These are phyloP conservation scores for Tetragonia tetragonoides DNA, from an alignment of 148 eudicot species.

Conservation along the genomic window DNA sequence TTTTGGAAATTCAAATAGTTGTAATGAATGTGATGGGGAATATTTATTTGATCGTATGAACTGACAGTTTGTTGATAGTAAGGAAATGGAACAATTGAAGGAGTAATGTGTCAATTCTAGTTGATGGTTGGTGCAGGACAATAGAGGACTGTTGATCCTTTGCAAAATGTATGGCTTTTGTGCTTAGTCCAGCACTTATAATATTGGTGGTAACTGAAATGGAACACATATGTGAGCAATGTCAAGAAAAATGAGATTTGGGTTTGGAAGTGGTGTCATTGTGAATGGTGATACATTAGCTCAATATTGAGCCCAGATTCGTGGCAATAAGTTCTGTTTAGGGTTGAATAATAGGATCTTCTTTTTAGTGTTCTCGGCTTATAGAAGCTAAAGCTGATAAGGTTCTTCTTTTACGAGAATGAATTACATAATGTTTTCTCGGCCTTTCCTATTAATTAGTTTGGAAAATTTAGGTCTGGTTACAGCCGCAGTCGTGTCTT, in stretches of 20 bases:
- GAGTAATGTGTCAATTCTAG: background rate
- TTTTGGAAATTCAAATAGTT: background rate
- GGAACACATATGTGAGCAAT: background rate
- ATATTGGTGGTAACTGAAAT: background rate
- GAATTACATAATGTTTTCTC: background rate
- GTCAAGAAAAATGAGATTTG: background rate
- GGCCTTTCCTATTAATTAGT: background rate
- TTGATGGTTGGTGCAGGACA: background rate
- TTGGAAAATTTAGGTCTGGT: background rate
- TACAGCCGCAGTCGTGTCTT: background rate
- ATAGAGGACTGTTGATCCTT: background rate
- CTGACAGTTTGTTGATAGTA: background rate
- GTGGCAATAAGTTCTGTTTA: background rate
- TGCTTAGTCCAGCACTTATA: background rate
- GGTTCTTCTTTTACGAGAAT: background rate
- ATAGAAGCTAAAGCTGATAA: background rate
- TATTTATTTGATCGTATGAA: background rate
- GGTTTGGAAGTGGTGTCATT: background rate
- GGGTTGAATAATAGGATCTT: background rate
- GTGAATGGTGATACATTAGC: background rate
- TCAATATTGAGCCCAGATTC: background rate
- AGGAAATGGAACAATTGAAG: background rate
- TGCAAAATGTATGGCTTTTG: background rate
- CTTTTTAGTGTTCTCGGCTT: background rate
- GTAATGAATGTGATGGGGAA: background rate